phyloP scores from a whole-genome alignment of 108 stramenopile genomes.

The Epithemia pelagica region DNA sequence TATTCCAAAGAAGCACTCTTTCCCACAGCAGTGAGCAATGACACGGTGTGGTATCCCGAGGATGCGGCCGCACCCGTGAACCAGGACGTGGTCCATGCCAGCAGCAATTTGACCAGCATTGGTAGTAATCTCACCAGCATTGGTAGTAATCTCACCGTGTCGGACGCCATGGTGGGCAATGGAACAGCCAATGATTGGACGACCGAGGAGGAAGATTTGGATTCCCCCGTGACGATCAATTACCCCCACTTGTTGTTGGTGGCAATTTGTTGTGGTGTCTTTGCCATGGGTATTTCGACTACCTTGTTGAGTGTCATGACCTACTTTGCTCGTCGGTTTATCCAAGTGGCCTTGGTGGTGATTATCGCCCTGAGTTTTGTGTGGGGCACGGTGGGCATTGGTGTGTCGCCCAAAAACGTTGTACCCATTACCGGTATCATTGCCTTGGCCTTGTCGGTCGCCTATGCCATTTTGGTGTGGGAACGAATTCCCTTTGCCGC shows the following conservation, averaged over 20 bases:
- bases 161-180: background rate
- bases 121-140: too few relatives aligned
- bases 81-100: too few relatives aligned
- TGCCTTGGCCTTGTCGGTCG: slow-evolving; percentile 56
- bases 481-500: slow-evolving; percentile 76
- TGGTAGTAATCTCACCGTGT: too few relatives aligned
- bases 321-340: slow-evolving; percentile 53
- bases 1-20: slow-evolving; percentile 58
- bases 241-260: slow-evolving; percentile 64
- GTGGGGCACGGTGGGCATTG: slow-evolving; percentile 83
- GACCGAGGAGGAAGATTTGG: background rate
- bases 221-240: slow-evolving; percentile 30
- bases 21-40: slow-evolving; percentile 42
- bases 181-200: background rate
- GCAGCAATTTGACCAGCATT: too few relatives aligned
- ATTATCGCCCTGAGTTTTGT: slow-evolving; percentile 70
- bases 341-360: slow-evolving; percentile 65
- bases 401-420: slow-evolving; percentile 68
- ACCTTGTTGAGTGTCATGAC: slow-evolving; percentile 59
- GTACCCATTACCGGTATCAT: slow-evolving; percentile 79
- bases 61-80: too few relatives aligned
- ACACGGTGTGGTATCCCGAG: slow-evolving; percentile 12
- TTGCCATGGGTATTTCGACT: slow-evolving; percentile 55
- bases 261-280: slow-evolving; percentile 52
- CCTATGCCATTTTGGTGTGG: slow-evolving; percentile 67